phyloP scores from a whole-genome alignment of 768 basidiomycete species.

The Tricholoma furcatifolium region DNA sequence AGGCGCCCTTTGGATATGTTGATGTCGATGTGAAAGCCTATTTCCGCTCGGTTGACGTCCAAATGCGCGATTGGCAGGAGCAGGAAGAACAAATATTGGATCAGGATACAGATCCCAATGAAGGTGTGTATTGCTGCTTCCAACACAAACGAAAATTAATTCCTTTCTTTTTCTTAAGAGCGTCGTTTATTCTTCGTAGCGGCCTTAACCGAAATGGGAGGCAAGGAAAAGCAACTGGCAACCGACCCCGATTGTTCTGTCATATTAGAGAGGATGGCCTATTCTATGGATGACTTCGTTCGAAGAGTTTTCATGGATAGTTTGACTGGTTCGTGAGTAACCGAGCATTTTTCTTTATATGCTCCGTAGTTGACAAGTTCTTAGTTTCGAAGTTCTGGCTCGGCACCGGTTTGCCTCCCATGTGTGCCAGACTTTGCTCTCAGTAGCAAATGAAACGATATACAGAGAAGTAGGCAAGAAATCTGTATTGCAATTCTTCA shows the following conservation, averaged over 20 bases:
- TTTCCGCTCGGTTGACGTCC: constrained; percentile 84
- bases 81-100: constrained; percentile 36
- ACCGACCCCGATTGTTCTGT: constrained; percentile 94
- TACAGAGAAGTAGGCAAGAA: constrained; percentile 58
- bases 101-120: constrained; percentile 61
- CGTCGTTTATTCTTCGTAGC: constrained; percentile 77
- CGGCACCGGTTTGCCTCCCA: constrained; percentile 93
- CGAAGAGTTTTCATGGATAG: constrained; percentile 87
- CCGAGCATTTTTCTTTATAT: neutral
- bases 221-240: constrained; percentile 85
- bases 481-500: neutral
- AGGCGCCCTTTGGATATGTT: constrained; percentile 88
- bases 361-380: neutral
- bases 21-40: constrained; percentile 92
- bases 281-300: constrained; percentile 97
- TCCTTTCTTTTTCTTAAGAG: constrained; percentile 39
- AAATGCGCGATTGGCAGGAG: constrained; percentile 85
- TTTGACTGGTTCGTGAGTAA: constrained; percentile 79
- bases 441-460: constrained; percentile 61
- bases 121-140: constrained; percentile 43
- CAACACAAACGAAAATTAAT: neutral
- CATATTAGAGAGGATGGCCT: constrained; percentile 83
- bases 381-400: constrained; percentile 60
- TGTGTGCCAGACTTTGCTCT: constrained; percentile 89
- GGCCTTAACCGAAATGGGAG: constrained; percentile 80